Percentiles rank a stretch among this genome's conserved stretches.
Evolutionary conservation across 345 rosid species (phyloP).

Genomic region (Hirschfeldia incana): DNA sequence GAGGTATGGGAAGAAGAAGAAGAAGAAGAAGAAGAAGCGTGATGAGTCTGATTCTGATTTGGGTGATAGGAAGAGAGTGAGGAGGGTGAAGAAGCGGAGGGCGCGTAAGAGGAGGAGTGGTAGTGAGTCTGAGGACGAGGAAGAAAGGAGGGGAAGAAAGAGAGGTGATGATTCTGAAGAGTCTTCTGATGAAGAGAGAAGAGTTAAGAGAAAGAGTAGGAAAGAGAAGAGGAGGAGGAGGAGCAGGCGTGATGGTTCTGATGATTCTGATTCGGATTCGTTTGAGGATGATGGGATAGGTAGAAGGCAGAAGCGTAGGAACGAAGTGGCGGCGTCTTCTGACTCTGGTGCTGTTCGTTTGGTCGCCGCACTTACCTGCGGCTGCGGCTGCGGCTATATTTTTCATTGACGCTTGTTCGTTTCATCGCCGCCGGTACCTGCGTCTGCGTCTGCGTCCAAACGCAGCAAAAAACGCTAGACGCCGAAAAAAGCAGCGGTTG

Average conservation of each 20-base stretch:
- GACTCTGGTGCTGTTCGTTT: slow-evolving; percentile 33
- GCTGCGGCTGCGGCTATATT: too few species aligned
- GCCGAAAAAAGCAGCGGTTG: too few species aligned
- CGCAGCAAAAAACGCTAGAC: too few species aligned
- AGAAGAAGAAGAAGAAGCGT: slow-evolving; percentile 35
- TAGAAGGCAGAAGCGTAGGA: slow-evolving; percentile 48
- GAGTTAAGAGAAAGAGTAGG: slow-evolving; percentile 50
- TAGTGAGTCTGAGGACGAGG: slow-evolving; percentile 65
- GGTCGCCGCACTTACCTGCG: too few species aligned
- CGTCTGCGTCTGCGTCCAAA: too few species aligned
- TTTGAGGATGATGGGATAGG: slow-evolving; percentile 28
- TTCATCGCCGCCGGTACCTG: too few species aligned
- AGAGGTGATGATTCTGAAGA: slow-evolving; percentile 45
- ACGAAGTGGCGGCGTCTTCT: slow-evolving; percentile 56
- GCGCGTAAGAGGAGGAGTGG: slow-evolving; percentile 49
- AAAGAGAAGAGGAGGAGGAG: slow-evolving; percentile 67
- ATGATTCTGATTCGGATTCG: slow-evolving; percentile 36
- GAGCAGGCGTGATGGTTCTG: slow-evolving; percentile 39
- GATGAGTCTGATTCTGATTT: slow-evolving; percentile 47
- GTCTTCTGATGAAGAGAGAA: slow-evolving; percentile 37
- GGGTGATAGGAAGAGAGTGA: slow-evolving; percentile 64
- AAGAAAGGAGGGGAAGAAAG: slow-evolving; percentile 52
- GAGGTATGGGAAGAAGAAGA: slow-evolving; percentile 70
- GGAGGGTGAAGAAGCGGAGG: slow-evolving; percentile 73
- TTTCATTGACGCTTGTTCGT: too few species aligned